Evolutionary conservation across 2,329 filamentous ascomycete species (phyloP).

Genomic region (Septoria petroselini): DNA sequence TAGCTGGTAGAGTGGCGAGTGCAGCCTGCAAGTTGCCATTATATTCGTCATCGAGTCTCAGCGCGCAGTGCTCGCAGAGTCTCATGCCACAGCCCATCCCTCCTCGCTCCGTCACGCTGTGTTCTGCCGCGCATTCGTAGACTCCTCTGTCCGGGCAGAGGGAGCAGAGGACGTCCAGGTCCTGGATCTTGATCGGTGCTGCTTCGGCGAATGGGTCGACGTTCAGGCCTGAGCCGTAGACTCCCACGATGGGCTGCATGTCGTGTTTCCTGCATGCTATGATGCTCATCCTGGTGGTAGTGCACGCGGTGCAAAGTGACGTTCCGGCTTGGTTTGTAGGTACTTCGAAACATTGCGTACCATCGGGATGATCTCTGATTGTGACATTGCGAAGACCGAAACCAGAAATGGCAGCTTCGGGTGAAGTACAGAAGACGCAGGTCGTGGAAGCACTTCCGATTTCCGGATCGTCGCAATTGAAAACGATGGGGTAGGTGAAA

Average conservation of each 20-base stretch:
- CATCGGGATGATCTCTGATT: conserved; percentile 34
- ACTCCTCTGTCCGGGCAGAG: conserved; percentile 43
- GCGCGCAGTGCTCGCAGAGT: conserved; percentile 35
- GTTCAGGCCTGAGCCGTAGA: conserved; percentile 2
- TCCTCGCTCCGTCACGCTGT: conserved; percentile 1
- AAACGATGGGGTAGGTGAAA: conserved; percentile 43
- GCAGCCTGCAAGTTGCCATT: conserved; percentile 30
- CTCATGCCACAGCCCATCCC: conserved; percentile 36
- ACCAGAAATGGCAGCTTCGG: conserved; percentile 41
- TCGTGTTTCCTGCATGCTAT: conserved; percentile 38
- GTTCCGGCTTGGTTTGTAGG: conserved; percentile 1
- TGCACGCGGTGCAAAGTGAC: conserved; percentile 36
- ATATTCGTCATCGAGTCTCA: conserved; percentile 23
- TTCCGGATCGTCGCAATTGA: conserved; percentile 35
- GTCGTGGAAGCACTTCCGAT: conserved; percentile 15
- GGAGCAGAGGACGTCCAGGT: conserved; percentile 40
- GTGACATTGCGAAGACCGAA: conserved; percentile 33
- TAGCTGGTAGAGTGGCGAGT: conserved; percentile 20
- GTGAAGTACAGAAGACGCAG: conserved; percentile 44
- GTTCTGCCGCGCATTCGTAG: conserved; percentile 36
- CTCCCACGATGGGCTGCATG: conserved; percentile 31
- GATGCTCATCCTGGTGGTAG: conserved; percentile 37
- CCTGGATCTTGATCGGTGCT: conserved; percentile 4
- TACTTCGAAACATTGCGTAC: not conserved
- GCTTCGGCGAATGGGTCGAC: conserved; percentile 27